These are phyloP conservation scores for Calonectria henricotiae DNA, from an alignment of 2,329 filamentous ascomycete species.

Conservation along the genomic window DNA sequence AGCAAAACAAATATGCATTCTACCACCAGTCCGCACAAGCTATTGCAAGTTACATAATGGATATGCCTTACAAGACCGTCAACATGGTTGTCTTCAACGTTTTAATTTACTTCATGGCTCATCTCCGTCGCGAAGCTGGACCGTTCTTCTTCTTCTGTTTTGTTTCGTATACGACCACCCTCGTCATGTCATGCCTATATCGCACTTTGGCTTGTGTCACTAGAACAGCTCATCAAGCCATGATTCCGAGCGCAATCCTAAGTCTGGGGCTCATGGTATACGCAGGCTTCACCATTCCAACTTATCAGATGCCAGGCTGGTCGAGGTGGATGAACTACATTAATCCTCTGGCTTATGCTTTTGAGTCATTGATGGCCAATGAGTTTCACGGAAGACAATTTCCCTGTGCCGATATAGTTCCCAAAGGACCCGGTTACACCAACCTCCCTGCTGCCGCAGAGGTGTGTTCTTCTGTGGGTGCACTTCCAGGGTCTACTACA, in stretches of 20 bases:
- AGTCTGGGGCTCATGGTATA: slow-evolving; percentile 70
- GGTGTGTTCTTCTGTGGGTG: slow-evolving; percentile 33
- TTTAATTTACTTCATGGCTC: slow-evolving; percentile 89
- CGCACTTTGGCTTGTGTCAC: slow-evolving; percentile 52
- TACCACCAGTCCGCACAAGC: slow-evolving; percentile 94
- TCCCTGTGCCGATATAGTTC: slow-evolving; percentile 65
- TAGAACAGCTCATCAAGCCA: slow-evolving; percentile 51
- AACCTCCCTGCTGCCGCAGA: not conserved
- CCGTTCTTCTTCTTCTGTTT: slow-evolving; percentile 90
- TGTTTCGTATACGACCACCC: slow-evolving; percentile 79
- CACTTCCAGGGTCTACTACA: slow-evolving; percentile 13
- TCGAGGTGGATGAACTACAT: slow-evolving; percentile 88
- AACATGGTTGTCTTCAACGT: slow-evolving; percentile 85
- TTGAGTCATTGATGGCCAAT: slow-evolving; percentile 86
- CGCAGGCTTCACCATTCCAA: slow-evolving; percentile 79
- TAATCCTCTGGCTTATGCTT: slow-evolving; percentile 84
- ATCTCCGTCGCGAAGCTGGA: slow-evolving; percentile 81
- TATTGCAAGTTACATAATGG: slow-evolving; percentile 86
- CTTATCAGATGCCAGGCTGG: slow-evolving; percentile 83
- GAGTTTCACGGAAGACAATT: slow-evolving; percentile 82
- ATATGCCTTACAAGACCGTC: slow-evolving; percentile 82
- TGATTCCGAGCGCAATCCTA: slow-evolving; percentile 51
- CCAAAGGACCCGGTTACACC: not conserved
- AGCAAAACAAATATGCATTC: slow-evolving; percentile 87
- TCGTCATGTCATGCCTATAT: slow-evolving; percentile 81